A percentile compares a stretch with the other conserved stretches of the same genome.
phyloP scores from a whole-genome alignment of 768 basidiomycete species.

The Russula vinacea region DNA sequence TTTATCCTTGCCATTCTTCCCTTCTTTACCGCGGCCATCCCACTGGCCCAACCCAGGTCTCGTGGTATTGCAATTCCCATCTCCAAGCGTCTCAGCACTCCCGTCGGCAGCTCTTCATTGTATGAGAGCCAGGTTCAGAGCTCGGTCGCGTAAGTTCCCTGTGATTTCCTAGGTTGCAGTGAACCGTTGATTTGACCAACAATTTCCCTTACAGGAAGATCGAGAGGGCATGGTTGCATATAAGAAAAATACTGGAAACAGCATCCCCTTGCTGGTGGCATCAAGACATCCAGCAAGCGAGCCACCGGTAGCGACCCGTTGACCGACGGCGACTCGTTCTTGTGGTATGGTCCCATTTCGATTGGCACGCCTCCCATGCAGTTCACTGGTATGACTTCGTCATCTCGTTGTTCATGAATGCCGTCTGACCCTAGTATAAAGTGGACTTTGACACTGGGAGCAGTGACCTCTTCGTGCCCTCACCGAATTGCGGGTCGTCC shows the following conservation, averaged over 20 bases:
- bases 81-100: background rate
- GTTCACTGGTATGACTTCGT: conserved; percentile 7
- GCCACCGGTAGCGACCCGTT: background rate
- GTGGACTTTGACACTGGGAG: conserved; percentile 44
- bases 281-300: background rate
- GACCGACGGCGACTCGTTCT: too few relatives aligned
- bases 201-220: too few relatives aligned
- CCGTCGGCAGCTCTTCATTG: background rate
- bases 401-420: conserved; percentile 32
- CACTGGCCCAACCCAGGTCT: background rate
- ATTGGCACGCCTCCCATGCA: conserved; percentile 18
- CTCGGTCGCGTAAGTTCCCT: background rate
- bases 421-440: conserved; percentile 35
- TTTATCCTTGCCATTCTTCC: background rate
- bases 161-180: background rate
- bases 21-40: background rate
- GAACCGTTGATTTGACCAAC: too few relatives aligned
- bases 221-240: too few relatives aligned
- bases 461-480: conserved; percentile 39
- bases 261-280: background rate
- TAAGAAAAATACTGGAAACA: too few relatives aligned
- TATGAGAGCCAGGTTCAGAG: background rate
- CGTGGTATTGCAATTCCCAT: background rate
- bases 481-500: conserved; percentile 32
- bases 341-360: background rate